Conservation (phyloP, 805 yeast genomes). For the Saccharomycopsis selenospora region DNA sequence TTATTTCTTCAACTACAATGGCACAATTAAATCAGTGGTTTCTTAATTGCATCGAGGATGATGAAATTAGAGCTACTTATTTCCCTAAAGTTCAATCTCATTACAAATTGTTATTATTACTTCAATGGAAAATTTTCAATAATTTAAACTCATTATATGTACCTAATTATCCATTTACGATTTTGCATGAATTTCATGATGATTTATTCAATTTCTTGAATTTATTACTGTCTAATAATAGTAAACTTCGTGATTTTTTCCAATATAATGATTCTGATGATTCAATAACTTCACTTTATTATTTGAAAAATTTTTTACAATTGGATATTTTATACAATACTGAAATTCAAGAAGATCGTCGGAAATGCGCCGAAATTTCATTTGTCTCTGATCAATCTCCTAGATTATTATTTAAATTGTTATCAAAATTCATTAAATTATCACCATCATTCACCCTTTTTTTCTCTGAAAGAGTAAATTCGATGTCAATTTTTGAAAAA, state of each 20-base stretch:
- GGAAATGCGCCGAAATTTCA: not conserved
- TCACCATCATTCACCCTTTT: slow-evolving; percentile 8
- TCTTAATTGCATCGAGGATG: not conserved
- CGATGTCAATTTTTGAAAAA: slow-evolving; percentile 9
- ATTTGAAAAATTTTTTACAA: slow-evolving; percentile 4
- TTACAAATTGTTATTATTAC: not conserved
- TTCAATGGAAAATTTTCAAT: slow-evolving; percentile 3
- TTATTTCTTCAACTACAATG: not conserved
- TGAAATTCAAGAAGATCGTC: slow-evolving; percentile 2
- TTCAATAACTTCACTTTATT: slow-evolving; percentile 1
- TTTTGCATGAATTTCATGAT: slow-evolving; percentile 10
- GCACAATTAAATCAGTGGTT: slow-evolving; percentile 1
- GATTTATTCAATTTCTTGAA: slow-evolving; percentile 6
- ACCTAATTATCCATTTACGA: slow-evolving; percentile 6
- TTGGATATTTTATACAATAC: slow-evolving; percentile 9
- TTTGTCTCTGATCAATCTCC: slow-evolving; percentile 10
- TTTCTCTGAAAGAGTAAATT: slow-evolving; percentile 4
- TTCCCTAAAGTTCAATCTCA: not conserved
- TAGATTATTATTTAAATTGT: not conserved
- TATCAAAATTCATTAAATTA: slow-evolving; percentile 8
- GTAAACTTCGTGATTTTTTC: not conserved
- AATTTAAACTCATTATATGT: slow-evolving; percentile 7
- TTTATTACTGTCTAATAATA: not conserved
- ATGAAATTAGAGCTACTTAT: not conserved
- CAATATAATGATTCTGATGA: not conserved